phyloP scores from a whole-genome alignment of 495 filamentous ascomycete genomes.

The Aspergillus steynii region DNA sequence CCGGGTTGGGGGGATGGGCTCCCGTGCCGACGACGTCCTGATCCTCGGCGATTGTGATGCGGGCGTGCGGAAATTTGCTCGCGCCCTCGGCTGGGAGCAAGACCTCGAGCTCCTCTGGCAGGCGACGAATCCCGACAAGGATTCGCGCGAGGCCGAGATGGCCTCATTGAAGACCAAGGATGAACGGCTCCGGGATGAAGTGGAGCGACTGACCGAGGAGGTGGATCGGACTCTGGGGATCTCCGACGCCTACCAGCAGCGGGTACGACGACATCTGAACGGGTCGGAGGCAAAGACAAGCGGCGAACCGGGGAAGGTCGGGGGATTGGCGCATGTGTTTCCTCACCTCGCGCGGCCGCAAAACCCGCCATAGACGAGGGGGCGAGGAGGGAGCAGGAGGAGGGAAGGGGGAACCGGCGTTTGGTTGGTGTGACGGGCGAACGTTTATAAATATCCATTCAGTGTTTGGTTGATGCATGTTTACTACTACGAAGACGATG shows the following conservation, averaged over 20 bases:
- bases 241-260: slow-evolving; percentile 45
- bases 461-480: neutral
- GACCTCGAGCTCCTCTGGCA: slow-evolving; percentile 77
- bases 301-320: slow-evolving; percentile 8
- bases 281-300: slow-evolving; percentile 6
- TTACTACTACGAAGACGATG: neutral
- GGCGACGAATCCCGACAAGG: slow-evolving; percentile 47
- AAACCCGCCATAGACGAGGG: neutral
- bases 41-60: slow-evolving; percentile 76
- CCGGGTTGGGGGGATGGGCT: slow-evolving; percentile 77
- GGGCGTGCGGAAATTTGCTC: slow-evolving; percentile 80
- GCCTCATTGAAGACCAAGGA: slow-evolving; percentile 45
- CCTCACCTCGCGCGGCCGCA: slow-evolving; percentile 38
- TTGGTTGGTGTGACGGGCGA: neutral
- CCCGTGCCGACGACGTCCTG: slow-evolving; percentile 73
- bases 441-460: neutral
- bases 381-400: neutral
- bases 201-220: slow-evolving; percentile 54
- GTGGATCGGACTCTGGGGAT: slow-evolving; percentile 52
- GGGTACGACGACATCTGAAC: slow-evolving; percentile 40
- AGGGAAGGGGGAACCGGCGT: neutral
- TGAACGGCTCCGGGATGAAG: slow-evolving; percentile 54
- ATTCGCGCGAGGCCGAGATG: slow-evolving; percentile 34
- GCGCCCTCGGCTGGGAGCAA: slow-evolving; percentile 79
- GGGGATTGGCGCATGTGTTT: slow-evolving; percentile 44